Evolutionary conservation across 2,329 filamentous ascomycete genomes (phyloP).

Genomic region (Fusarium sp.): DNA sequence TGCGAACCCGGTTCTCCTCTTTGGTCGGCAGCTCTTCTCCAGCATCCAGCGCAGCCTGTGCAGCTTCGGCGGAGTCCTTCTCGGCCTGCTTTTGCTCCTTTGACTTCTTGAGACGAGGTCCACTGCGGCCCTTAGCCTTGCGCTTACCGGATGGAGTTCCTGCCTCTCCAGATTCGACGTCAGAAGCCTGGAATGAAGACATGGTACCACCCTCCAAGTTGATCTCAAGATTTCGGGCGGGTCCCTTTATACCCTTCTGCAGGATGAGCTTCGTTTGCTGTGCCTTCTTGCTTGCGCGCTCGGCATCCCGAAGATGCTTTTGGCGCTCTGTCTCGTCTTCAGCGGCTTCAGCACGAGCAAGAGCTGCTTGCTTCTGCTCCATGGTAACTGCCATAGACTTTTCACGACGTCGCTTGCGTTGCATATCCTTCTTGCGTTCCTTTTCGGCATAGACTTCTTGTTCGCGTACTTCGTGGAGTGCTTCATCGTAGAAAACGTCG

Average conservation of each 20-base stretch:
- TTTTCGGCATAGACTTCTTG: conserved; percentile 94
- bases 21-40: conserved; percentile 74
- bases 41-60: conserved; percentile 84
- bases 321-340: conserved; percentile 85
- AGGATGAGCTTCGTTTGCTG: conserved; percentile 89
- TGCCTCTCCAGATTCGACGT: conserved; percentile 60
- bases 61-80: conserved; percentile 85
- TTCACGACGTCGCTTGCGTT: conserved; percentile 93
- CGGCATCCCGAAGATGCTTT: conserved; percentile 85
- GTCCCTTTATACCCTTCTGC: conserved; percentile 87
- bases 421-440: conserved; percentile 99
- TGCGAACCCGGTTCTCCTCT: conserved; percentile 70
- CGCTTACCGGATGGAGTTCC: conserved; percentile 50
- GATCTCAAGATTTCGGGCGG: conserved; percentile 75
- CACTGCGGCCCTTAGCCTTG: conserved; percentile 65
- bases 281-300: conserved; percentile 91
- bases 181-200: conserved; percentile 82
- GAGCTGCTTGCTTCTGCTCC: conserved; percentile 86
- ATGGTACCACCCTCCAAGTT: conserved; percentile 88
- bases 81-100: conserved; percentile 87
- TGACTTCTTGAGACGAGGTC: conserved; percentile 86
- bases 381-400: conserved; percentile 95
- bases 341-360: conserved; percentile 80
- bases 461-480: conserved; percentile 86
- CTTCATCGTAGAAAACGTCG: conserved; percentile 80